These are phyloP conservation scores for Stachybotrys echinatus DNA, from an alignment of 2,329 filamentous ascomycete genomes.

Conservation along the genomic window DNA sequence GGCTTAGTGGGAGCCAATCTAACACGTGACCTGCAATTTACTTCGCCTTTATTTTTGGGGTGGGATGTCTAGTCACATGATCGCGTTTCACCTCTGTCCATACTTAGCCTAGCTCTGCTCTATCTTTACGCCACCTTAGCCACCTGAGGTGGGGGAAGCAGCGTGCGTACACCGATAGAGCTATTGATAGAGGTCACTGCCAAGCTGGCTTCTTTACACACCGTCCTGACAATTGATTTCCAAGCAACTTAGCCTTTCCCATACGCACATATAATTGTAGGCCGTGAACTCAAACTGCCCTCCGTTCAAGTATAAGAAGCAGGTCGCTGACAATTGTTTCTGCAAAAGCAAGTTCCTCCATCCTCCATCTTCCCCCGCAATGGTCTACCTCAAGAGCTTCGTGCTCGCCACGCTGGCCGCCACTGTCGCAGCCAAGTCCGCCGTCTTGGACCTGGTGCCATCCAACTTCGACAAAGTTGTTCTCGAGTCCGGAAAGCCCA, in stretches of 20 bases:
- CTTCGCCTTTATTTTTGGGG: no score
- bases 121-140: neutral
- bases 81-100: no score
- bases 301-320: neutral
- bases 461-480: slow-evolving; percentile 89
- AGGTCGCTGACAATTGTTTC: slow-evolving; percentile 4
- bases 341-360: neutral
- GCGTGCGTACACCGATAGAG: slow-evolving; percentile 6
- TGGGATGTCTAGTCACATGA: no score
- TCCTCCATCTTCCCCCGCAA: slow-evolving; percentile 21
- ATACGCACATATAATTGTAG: neutral
- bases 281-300: neutral
- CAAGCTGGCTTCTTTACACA: slow-evolving; percentile 23
- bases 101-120: no score
- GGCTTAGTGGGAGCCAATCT: neutral
- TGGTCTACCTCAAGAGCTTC: slow-evolving; percentile 58
- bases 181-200: slow-evolving; percentile 14
- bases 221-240: slow-evolving; percentile 12
- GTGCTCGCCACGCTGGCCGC: slow-evolving; percentile 50
- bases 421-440: slow-evolving; percentile 63
- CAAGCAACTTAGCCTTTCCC: slow-evolving; percentile 11
- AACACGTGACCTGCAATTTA: slow-evolving; percentile 12
- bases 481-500: slow-evolving; percentile 86
- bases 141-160: neutral
- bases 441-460: slow-evolving; percentile 84